These are phyloP conservation scores for Botrytis cinerea DNA, from an alignment of 2,329 filamentous ascomycete species.

Conservation along the genomic window DNA sequence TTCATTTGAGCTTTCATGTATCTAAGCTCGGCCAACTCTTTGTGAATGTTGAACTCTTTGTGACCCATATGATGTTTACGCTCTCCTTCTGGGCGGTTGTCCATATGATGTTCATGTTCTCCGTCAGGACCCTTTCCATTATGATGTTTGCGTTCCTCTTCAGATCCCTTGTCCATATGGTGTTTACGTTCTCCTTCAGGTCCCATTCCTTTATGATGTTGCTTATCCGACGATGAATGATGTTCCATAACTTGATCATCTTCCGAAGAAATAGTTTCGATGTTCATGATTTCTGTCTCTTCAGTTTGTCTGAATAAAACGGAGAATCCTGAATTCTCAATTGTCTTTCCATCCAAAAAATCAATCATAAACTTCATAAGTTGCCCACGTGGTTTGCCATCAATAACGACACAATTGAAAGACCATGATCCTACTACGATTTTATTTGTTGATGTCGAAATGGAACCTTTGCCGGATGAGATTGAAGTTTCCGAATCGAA, in stretches of 20 bases:
- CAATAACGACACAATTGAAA: constrained; percentile 49
- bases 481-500: constrained; percentile 25
- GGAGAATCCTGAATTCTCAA: constrained; percentile 46
- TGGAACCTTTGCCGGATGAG: constrained; percentile 45
- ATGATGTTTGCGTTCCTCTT: neutral
- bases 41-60: constrained; percentile 42
- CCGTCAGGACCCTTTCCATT: no score
- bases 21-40: constrained; percentile 50
- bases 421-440: constrained; percentile 50
- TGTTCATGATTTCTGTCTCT: constrained; percentile 46
- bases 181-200: neutral
- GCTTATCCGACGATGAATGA: constrained; percentile 27
- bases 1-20: constrained; percentile 47
- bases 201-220: constrained; percentile 19
- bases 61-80: neutral
- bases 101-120: no score
- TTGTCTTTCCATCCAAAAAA: constrained; percentile 46
- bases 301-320: constrained; percentile 50
- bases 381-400: constrained; percentile 47
- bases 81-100: neutral
- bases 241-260: constrained; percentile 34
- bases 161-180: neutral
- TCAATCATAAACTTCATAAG: constrained; percentile 49
- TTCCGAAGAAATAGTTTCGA: constrained; percentile 46
- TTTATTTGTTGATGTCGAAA: constrained; percentile 45